Base-by-base conservation (phyloP, 345 rosid species). In the Arabis alpina region DNA sequence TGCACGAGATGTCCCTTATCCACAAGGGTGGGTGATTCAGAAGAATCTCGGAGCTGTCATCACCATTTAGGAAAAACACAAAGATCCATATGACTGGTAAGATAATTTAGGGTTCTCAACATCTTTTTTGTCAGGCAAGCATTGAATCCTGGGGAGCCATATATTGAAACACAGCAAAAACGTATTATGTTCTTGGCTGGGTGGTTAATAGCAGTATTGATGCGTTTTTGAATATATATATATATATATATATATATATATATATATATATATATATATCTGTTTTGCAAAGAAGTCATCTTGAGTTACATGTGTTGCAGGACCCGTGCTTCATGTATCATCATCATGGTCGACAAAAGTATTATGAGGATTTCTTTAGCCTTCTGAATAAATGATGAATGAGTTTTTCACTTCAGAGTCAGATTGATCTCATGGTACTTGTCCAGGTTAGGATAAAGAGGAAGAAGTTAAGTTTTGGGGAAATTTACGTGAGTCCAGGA, bases 11-110 rank as follows among this genome's bases (percentile, higher is more conserved):
- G 83, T 82, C 53, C 63, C 74, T 32, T 88, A 93, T 79, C 98
- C 98, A 12, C 80, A 66, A 75, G 88, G 93, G 11, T 93, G 98
- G 97, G 64, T 62, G 71, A 72, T 90, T 53, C 81, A 76, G 76
- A 84, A 81, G 81, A 87, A 87, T 72, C 91, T 90, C n/a, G 81
- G 87, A 48, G 82, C 76, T 71, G 60, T 77, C 66, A 58, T 83
- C 54, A 79, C 91, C 25, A 27, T 88, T 49, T 37, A 68, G 40
- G 82, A 81, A 84, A 66, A 40, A 68, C 23, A 5, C 48, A 62
- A 65, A 36, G 40, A 36, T 36, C 40, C 68, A 61, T 48, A 54
- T 74, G 78, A 74, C 69, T 53, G 68, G 74, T 53, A 61, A 67
- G 67, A 44, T 53, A 36, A 6, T 60, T 40, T 56, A 57, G 41